Evolutionary conservation across 345 rosid species (phyloP), one percentile per base, ranked within the genome.

Genomic region (Rhodomyrtus tomentosa): DNA sequence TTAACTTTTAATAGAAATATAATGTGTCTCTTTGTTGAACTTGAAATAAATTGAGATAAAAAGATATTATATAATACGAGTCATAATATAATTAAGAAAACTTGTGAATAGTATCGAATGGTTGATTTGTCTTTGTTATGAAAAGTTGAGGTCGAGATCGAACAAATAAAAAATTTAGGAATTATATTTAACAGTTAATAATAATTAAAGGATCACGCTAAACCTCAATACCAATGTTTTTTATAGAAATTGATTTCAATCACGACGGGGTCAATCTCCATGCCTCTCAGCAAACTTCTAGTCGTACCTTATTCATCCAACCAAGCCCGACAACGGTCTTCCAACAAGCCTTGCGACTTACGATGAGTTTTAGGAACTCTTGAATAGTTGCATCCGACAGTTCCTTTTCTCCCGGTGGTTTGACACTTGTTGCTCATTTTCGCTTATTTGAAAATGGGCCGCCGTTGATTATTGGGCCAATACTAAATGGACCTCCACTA

Each of bases 111-210:
- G 38, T 15, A 16, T 0, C 22, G 0, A 62, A 29, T 59, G 74
- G 1, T 1, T 59, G 5, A 59, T 59, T 27, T 58, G 21, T 6
- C 40, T 6, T 15, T 59, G 11, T 15, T 15, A 29, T 29, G 10
- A 21, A 29, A 59, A 29, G 9, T 29, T 7, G 21, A 59, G 5
- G 42, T 16, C 1, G 8, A 16, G 40, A 29, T 29, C 29, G 4
- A 62, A 29, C 18, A 62, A 32, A 62, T 29, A 7, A 1, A 62
- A 62, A 62, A 10, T 62, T 62, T 9, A 29, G 0, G 16, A 10
- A 7, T 4, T 36, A 29, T 0, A 29, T 20, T 16, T 2, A 29
- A 62, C 0, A 7, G 3, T 62, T 7, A 62, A 3, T 2, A 59
- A 15, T 59, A 1, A 5, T 59, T 29, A 40, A 62, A 62, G 20